These are phyloP conservation scores for Prunus dulcis DNA, from an alignment of 306 rosid genomes.

Conservation along the genomic window DNA sequence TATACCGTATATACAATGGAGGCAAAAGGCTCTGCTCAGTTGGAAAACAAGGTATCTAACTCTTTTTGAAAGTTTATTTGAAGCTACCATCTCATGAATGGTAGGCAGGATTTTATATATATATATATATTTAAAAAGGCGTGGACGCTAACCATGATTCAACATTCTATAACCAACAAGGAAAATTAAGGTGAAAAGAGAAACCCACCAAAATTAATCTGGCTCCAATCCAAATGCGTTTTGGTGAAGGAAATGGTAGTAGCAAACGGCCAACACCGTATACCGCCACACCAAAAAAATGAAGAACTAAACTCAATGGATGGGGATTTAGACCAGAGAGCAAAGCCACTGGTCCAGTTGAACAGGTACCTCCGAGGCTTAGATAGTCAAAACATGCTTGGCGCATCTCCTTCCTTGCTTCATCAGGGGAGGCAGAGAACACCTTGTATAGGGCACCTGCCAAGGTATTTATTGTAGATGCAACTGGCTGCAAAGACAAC, in stretches of 20 bases:
- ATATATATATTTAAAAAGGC: too few relatives aligned
- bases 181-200: neutral
- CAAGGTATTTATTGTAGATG: constrained; percentile 58
- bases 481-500: constrained; percentile 44
- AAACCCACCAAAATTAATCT: constrained; percentile 54
- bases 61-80: neutral
- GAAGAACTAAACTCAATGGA: constrained; percentile 57
- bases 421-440: constrained; percentile 42
- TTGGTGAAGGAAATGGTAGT: constrained; percentile 59
- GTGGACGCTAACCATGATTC: neutral
- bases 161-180: neutral
- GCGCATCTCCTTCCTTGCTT: constrained; percentile 47
- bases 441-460: constrained; percentile 58
- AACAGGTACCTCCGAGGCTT: constrained; percentile 48
- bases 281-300: constrained; percentile 62
- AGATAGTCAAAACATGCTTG: constrained; percentile 58
- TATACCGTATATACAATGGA: neutral
- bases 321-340: constrained; percentile 61
- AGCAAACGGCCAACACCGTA: constrained; percentile 65
- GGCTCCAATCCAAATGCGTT: constrained; percentile 53
- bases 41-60: neutral
- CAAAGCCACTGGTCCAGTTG: constrained; percentile 50
- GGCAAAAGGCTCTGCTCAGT: neutral
- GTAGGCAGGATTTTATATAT: too few relatives aligned
- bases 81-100: neutral